A percentile compares a stretch with the other conserved stretches of the same genome.
phyloP scores from a whole-genome alignment of 2,329 filamentous ascomycete species.

The Teratosphaeria destructans region DNA sequence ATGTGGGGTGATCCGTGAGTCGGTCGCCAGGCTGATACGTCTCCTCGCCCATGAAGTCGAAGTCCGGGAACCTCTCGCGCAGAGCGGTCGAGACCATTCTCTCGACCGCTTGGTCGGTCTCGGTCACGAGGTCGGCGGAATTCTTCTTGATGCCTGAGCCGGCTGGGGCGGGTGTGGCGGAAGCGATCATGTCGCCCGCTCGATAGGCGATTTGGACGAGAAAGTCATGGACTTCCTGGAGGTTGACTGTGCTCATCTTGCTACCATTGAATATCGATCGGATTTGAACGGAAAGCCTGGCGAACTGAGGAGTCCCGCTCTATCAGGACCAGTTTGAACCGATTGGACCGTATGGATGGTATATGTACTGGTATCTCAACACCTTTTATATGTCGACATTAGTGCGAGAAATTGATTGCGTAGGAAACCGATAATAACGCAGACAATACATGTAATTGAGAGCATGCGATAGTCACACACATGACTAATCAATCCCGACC shows the following conservation, averaged over 20 bases:
- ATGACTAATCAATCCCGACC: too few species aligned
- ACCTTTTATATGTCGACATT: too few species aligned
- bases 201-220: conserved; percentile 35
- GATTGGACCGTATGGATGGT: too few species aligned
- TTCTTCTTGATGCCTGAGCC: conserved; percentile 38
- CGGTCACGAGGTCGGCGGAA: conserved; percentile 51
- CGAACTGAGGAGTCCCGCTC: too few species aligned
- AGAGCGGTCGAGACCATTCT: conserved; percentile 44
- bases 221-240: conserved; percentile 40
- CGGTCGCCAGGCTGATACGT: conserved; percentile 54
- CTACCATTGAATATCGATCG: too few species aligned
- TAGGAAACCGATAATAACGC: too few species aligned
- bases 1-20: conserved; percentile 59
- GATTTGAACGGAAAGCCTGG: too few species aligned
- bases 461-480: too few species aligned
- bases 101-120: conserved; percentile 54
- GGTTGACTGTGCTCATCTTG: conserved; percentile 19
- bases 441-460: too few species aligned
- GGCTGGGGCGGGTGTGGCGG: conserved; percentile 32
- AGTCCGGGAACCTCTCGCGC: conserved; percentile 42
- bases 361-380: too few species aligned
- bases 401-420: too few species aligned
- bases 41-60: conserved; percentile 64
- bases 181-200: conserved; percentile 37
- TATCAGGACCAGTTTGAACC: too few species aligned